Base-by-base conservation (phyloP, 371 early-diverging fungal genomes). In the Syncephalis fuscata region DNA sequence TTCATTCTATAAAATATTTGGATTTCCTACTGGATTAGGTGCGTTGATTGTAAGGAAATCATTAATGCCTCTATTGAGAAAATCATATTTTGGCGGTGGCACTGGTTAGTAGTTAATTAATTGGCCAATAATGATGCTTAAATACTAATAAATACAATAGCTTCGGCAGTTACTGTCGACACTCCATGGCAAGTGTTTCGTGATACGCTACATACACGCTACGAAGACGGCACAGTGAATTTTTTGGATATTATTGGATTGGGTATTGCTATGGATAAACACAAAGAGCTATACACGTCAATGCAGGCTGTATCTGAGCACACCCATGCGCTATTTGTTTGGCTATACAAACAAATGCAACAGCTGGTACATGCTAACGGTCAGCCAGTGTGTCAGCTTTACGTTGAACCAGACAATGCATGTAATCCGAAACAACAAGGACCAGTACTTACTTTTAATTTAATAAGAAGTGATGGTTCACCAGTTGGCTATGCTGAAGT, bases 1-100 rank as follows among this genome's bases (percentile, higher is more conserved):
- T 20, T 80, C 81, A 0, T 80, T 86, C 55, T 84, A 86, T 74
- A 86, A 86, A 56, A 66, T 82, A 50, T 82, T 84, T 63, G 86
- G 86, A 1, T 76, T 71, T 41, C 86, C 86, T 2, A 80, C 83
- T 5, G 81, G 82, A 2, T 57, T 86, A 10, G 86, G 83, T 17
- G 80, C 71, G 0, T 65, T 86, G 36, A 55, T 84, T 16, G 60
- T 82, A 26, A 62, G 68, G 44, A 68, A 70, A 3, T 62, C 68
- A 36, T 51, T 65, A 2, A 52, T 60, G 22, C 67, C 62, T 5
- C 47, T 74, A 39, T 46, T 55, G 20, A 57, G 60, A 10, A 70
- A 68, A 48, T 22, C 55, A 10, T 79, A 75, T 54, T 78, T 78
- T 65, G 83, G 84, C 4, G 84, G 84, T 11, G 86, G 84, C 0